Base-by-base conservation (phyloP, 352 stramenopile genomes). In the Globisporangium barbulae region DNA sequence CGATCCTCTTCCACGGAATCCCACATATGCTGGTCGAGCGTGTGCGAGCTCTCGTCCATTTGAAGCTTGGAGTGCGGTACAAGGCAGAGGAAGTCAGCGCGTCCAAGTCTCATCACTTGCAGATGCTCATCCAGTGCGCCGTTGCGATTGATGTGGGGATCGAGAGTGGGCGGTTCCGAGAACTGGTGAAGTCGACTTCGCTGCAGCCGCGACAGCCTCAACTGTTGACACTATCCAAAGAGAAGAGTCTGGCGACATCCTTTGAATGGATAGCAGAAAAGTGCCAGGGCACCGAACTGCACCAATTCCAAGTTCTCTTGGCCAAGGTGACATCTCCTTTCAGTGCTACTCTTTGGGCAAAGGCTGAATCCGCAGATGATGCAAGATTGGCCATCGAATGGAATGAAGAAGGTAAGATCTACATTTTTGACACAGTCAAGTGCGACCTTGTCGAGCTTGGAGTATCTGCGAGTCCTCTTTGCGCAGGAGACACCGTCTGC, bases 41-140 rank as follows among this genome's bases (percentile, higher is more conserved):
- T 28, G 44, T 90, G 41, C 73, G 72, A 2, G 63, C 71, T 21
- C 44, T 81, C 19, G 30, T 94, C 7, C 70, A 74, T 25, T 44
- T 70, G 12, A 89, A 91, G 39, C 63, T 91, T 50, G 71, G 72
- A 4, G 74, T 77, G 9, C 81, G 86, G 10, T 73, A 83, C 48
- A 59, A 74, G 19, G 67, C 59, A 1, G 85, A 92, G 52, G 78
- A 85, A 17, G 61, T 69, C 33, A 59, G 68, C 6, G 78, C 88
- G 30, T 64, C 74, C 15, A 92, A 92, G 42, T 90, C 81, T 13
- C 66, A 76, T 1, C 89, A 89, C 47, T 58, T 92, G 15, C 83
- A 92, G 35, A 62, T 48, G 25, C 63, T 94, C 3, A 64, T 88
- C 0, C 74, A 94, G 42, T 90, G 81, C 47, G 68, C 79, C 10